Percentiles rank a stretch among this genome's conserved stretches.
Evolutionary conservation across 305 asterid genomes (phyloP).

Genomic region (Stenogyne calaminthoides): DNA sequence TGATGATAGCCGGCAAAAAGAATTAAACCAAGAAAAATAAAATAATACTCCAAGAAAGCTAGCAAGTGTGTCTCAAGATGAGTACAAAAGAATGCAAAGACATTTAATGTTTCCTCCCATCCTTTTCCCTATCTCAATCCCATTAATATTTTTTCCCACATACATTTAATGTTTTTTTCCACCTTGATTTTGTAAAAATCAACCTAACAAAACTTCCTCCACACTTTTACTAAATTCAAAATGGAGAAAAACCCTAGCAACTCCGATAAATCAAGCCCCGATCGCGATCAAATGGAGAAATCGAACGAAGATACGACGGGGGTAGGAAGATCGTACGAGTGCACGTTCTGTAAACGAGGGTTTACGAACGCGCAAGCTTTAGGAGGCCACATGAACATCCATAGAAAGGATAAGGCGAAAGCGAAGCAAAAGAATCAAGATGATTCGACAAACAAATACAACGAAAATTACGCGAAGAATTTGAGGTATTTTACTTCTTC

Average conservation of each 20-base stretch:
- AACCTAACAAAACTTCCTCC: constrained; percentile 21
- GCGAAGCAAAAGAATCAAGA: constrained; percentile 37
- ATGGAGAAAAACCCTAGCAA: constrained; percentile 35
- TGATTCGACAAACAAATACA: constrained; percentile 10
- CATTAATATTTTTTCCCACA: neutral
- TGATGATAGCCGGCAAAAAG: constrained; percentile 39
- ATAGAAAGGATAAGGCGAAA: constrained; percentile 59
- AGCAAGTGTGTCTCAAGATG: constrained; percentile 11
- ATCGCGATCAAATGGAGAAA: neutral
- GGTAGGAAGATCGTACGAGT: constrained; percentile 55
- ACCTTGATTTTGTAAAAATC: constrained; percentile 27
- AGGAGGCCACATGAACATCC: constrained; percentile 89
- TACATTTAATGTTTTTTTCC: neutral
- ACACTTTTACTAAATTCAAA: neutral
- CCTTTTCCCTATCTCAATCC: constrained; percentile 35
- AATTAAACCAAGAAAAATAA: constrained; percentile 17
- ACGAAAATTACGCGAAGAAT: constrained; percentile 16
- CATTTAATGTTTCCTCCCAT: constrained; percentile 28
- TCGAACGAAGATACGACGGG: constrained; percentile 38
- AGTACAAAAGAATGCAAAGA: neutral
- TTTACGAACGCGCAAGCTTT: constrained; percentile 84
- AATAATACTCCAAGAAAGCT: neutral
- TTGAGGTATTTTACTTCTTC: constrained; percentile 21
- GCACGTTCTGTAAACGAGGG: constrained; percentile 70
- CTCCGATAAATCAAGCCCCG: constrained; percentile 28